phyloP scores from a whole-genome alignment of 2,329 filamentous ascomycete genomes.

The Fusarium stilboides region DNA sequence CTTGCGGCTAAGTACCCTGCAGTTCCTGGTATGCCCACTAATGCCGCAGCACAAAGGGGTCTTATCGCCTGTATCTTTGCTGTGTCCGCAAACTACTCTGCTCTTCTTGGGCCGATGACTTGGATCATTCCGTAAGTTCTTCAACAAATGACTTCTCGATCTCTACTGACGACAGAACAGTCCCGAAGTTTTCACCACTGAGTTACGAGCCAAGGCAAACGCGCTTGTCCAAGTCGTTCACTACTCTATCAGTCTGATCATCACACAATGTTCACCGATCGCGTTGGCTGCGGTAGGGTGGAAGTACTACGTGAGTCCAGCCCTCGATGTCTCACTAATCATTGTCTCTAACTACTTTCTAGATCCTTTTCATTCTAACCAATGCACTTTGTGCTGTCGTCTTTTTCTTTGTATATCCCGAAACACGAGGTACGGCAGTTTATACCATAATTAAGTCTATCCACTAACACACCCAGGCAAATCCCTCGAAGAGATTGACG shows the following conservation, averaged over 20 bases:
- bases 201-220: constrained; percentile 59
- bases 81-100: constrained; percentile 54
- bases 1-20: constrained; percentile 57
- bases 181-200: constrained; percentile 59
- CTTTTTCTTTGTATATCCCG: constrained; percentile 56
- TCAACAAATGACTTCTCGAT: fast-evolving
- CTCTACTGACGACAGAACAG: constrained; percentile 24
- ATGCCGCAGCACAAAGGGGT: constrained; percentile 56
- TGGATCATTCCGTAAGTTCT: constrained; percentile 59
- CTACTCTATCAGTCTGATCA: constrained; percentile 59
- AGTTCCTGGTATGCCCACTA: constrained; percentile 54
- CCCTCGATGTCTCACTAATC: fast-evolving
- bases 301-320: constrained; percentile 57
- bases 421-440: constrained; percentile 53
- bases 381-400: constrained; percentile 56
- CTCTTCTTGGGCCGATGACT: constrained; percentile 58
- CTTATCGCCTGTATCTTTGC: constrained; percentile 59
- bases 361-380: constrained; percentile 59
- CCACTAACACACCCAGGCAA: constrained; percentile 52
- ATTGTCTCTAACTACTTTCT: fast-evolving
- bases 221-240: constrained; percentile 59
- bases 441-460: fast-evolving
- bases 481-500: constrained; percentile 59
- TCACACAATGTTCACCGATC: constrained; percentile 60
- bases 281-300: constrained; percentile 57